phyloP scores from a whole-genome alignment of 345 rosid genomes.

The Eucalyptus lansdowneana region DNA sequence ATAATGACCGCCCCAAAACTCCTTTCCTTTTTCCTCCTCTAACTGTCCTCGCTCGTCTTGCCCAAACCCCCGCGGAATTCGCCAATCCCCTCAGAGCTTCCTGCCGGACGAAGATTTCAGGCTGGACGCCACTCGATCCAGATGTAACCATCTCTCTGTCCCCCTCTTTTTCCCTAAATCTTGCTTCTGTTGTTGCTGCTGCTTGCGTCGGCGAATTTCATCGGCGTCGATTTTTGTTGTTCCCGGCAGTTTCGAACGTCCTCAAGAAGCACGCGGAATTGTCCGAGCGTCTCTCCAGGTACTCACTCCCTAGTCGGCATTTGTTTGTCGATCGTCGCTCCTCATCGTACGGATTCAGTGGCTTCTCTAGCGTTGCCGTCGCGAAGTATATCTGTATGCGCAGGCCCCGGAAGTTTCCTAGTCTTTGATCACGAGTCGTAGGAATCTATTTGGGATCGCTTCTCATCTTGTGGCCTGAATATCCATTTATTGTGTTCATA shows the following conservation, averaged over 20 bases:
- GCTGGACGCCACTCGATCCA: not conserved
- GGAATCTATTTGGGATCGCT: not conserved
- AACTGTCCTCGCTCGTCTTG: not conserved
- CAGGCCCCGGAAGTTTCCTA: not conserved
- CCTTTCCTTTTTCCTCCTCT: not conserved
- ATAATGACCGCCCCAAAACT: not conserved
- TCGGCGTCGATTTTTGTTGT: not conserved
- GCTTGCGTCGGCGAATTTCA: not conserved
- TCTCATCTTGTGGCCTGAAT: not conserved
- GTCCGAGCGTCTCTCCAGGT: slow-evolving; percentile 80
- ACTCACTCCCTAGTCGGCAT: not conserved
- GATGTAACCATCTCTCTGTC: not conserved
- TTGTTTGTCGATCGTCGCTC: not conserved
- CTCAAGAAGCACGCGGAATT: slow-evolving; percentile 76
- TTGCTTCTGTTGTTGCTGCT: not conserved
- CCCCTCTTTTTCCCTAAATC: not conserved
- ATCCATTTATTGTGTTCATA: not conserved
- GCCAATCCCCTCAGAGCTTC: not conserved
- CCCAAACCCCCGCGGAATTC: not conserved
- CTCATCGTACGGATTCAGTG: not conserved
- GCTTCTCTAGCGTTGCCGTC: not conserved
- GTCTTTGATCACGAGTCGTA: not conserved
- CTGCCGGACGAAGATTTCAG: not conserved
- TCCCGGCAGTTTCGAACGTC: slow-evolving; percentile 54
- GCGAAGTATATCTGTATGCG: not conserved